Base-by-base conservation (phyloP, 441 rosid species). In the Theobroma grandiflorum region DNA sequence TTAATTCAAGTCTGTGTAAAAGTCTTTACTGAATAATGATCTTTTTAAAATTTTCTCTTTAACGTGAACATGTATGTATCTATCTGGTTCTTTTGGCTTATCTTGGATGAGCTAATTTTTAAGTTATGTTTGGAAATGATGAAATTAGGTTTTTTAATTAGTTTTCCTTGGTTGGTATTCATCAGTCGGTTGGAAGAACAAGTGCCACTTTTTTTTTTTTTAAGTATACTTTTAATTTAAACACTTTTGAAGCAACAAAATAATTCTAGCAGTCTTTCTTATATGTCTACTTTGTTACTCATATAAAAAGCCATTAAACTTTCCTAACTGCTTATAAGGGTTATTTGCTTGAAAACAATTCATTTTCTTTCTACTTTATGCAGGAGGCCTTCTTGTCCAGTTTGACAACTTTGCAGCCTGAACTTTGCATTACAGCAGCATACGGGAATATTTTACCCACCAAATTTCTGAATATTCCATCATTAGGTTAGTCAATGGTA, bases 361-460 rank as follows among this genome's bases (percentile, higher is more conserved):
- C 55, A 43, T 45, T 45, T 77, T 82, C 73, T 80, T 38, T 75
- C 58, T 73, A 77, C 35, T 18, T 53, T 45, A 20, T 76, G 87
- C 82, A 96, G 99, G 98, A 91, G 68, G 53, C 84, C 6, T 95
- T 95, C 81, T 86, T 96, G 80, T 85, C 88, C 74, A 79, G 59
- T 86, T 84, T 95, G 83, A 89, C 83, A 86, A 94, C 86, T 58
- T 87, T 95, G 93, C 94, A 87, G 84, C 98, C 99, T 47, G 93
- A 95, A 80, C 92, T 96, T 85, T 96, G 98, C 85, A 76, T 95
- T 72, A 95, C 98, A 16, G 96, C 97, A 38, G 98, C 99, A 52
- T 95, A 96, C 87, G 98, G 98, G 76, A 96, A 95, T 81, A 95
- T 96, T 42, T 88, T 96, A 83, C 98, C 98, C 5, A 86, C 88